Conservation (phyloP, 805 yeast species). For the Helenozyma baotianmanensis region DNA sequence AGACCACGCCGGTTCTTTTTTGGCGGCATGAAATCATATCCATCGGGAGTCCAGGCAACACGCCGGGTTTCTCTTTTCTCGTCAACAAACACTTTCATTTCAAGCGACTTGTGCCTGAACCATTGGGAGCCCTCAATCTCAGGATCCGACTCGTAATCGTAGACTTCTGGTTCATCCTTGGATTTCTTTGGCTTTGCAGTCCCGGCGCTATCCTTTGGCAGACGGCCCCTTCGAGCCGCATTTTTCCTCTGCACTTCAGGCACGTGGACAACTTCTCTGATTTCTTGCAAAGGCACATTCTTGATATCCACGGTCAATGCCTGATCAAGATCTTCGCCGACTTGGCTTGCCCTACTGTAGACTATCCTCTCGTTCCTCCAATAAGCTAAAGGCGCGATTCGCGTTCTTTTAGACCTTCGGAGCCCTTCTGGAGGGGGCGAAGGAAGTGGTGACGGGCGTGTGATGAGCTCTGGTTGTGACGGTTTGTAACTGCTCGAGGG, state of each 20-base stretch:
- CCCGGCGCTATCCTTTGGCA: constrained; percentile 17
- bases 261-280: constrained; percentile 54
- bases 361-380: constrained; percentile 82
- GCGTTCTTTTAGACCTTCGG: constrained; percentile 62
- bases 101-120: constrained; percentile 40
- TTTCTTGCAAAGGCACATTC: constrained; percentile 48
- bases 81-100: constrained; percentile 45
- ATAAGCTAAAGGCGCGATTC: constrained; percentile 68
- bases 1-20: constrained; percentile 38
- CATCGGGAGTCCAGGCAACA: constrained; percentile 64
- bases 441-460: constrained; percentile 32
- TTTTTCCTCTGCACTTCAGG: constrained; percentile 23
- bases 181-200: constrained; percentile 13
- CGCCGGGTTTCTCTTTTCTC: constrained; percentile 32
- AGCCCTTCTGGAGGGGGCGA: constrained; percentile 45
- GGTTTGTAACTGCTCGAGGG: constrained; percentile 1
- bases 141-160: constrained; percentile 35
- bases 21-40: constrained; percentile 41
- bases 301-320: constrained; percentile 26
- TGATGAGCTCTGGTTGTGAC: constrained; percentile 6
- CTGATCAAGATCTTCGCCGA: no score
- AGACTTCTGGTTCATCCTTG: constrained; percentile 10
- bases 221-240: constrained; percentile 3
- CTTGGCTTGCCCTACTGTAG: constrained; percentile 46
- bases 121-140: constrained; percentile 49